These are phyloP conservation scores for Rhizomucor miehei DNA, from an alignment of 371 early-diverging fungal species.

Conservation along the genomic window DNA sequence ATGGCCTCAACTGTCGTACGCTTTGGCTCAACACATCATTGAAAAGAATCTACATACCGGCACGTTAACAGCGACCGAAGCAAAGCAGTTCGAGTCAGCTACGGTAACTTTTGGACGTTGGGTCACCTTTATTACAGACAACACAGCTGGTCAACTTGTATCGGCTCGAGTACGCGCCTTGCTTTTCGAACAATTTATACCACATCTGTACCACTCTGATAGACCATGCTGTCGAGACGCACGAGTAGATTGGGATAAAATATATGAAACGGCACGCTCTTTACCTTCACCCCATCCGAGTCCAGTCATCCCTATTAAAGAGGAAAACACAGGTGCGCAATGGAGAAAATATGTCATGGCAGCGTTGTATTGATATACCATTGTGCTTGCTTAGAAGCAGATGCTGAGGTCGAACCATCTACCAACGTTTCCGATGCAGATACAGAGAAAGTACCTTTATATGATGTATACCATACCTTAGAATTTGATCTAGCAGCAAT, in stretches of 20 bases:
- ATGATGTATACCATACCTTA: conserved; percentile 74
- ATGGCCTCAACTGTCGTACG: conserved; percentile 28
- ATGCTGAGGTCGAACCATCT: background rate
- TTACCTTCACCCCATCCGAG: conserved; percentile 8
- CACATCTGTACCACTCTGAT: conserved; percentile 47
- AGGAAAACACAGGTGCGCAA: background rate
- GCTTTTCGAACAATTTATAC: conserved; percentile 70
- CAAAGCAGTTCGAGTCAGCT: conserved; percentile 41
- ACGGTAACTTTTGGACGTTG: conserved; percentile 38
- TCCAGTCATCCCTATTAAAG: conserved; percentile 1
- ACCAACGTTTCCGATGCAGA: background rate
- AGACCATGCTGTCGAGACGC: conserved; percentile 32
- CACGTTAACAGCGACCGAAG: conserved; percentile 25
- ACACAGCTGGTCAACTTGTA: conserved; percentile 11
- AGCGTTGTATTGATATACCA: no score
- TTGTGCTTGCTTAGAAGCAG: background rate
- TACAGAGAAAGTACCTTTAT: conserved; percentile 44
- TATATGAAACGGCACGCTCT: conserved; percentile 8
- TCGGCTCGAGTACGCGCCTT: conserved; percentile 66
- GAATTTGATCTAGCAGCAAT: conserved; percentile 74
- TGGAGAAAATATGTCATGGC: background rate
- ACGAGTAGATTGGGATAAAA: conserved; percentile 16
- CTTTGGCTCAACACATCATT: conserved; percentile 25
- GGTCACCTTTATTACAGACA: conserved; percentile 47
- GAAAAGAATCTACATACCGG: conserved; percentile 22